These are phyloP conservation scores for Pythium dissotocum DNA, from an alignment of 352 stramenopile species.

Conservation along the genomic window DNA sequence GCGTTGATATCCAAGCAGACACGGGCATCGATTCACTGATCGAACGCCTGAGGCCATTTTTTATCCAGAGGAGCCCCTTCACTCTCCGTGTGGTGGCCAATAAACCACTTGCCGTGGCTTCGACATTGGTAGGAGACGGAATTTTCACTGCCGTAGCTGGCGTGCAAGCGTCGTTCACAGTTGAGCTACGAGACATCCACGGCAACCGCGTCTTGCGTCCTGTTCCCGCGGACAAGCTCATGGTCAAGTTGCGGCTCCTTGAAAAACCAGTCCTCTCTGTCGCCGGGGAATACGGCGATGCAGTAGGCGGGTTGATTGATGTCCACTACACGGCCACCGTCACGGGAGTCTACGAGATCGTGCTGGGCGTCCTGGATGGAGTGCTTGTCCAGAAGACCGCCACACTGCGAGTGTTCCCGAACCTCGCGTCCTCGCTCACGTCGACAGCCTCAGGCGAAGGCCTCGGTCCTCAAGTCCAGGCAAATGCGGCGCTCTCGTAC, in stretches of 20 bases:
- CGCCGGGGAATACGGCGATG: background rate
- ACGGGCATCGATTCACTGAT: slow-evolving; percentile 16
- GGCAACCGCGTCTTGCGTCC: slow-evolving; percentile 13
- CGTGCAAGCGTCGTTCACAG: slow-evolving; percentile 4
- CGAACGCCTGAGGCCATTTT: slow-evolving; percentile 13
- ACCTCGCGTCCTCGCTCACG: slow-evolving; percentile 24
- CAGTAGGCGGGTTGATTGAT: background rate
- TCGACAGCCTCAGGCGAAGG: slow-evolving; percentile 18
- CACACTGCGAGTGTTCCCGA: slow-evolving; percentile 16
- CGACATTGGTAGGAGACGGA: slow-evolving; percentile 20
- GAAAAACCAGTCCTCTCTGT: background rate
- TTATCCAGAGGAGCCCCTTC: slow-evolving; percentile 28
- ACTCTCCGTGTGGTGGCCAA: slow-evolving; percentile 16
- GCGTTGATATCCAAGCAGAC: slow-evolving; percentile 11
- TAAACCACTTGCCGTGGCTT: slow-evolving; percentile 14
- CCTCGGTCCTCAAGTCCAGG: slow-evolving; percentile 23
- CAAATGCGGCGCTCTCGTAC: slow-evolving; percentile 3
- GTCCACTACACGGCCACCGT: slow-evolving; percentile 18
- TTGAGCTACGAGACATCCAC: slow-evolving; percentile 27
- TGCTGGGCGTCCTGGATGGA: slow-evolving; percentile 12
- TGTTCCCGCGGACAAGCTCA: slow-evolving; percentile 8
- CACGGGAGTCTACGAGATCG: slow-evolving; percentile 17
- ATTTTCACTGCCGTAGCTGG: slow-evolving; percentile 7
- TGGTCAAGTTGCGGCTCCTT: slow-evolving; percentile 14
- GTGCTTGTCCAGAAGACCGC: slow-evolving; percentile 16